phyloP scores from a whole-genome alignment of 352 stramenopile species.

The Achlya hypogyna region DNA sequence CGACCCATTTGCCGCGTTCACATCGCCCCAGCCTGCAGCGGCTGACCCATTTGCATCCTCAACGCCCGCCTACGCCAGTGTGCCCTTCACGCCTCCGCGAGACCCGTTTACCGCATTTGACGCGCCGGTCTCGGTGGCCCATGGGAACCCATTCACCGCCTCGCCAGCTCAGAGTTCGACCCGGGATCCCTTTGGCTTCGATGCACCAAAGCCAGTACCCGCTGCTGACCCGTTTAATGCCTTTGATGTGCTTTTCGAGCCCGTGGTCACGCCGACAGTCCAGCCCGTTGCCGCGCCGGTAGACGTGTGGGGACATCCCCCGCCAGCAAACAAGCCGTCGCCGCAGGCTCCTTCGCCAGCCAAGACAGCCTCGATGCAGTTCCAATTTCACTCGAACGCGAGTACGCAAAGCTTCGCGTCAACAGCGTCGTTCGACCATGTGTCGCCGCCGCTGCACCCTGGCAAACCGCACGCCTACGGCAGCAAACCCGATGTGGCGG shows the following conservation, averaged over 20 bases:
- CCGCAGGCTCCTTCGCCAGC: not conserved
- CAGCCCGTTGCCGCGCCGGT: not conserved
- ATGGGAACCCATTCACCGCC: too few species aligned
- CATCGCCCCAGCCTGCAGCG: not conserved
- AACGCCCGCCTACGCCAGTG: not conserved
- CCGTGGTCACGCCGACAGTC: not conserved
- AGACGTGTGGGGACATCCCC: constrained; percentile 8
- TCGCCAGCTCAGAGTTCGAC: too few species aligned
- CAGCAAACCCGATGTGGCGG: not conserved
- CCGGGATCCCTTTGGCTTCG: not conserved
- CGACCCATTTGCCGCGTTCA: not conserved
- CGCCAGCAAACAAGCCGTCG: not conserved
- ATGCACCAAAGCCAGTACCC: not conserved
- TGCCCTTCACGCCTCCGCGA: not conserved
- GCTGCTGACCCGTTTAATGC: constrained; percentile 8
- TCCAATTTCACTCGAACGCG: not conserved
- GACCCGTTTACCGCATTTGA: constrained; percentile 8
- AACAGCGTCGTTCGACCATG: not conserved
- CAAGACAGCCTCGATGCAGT: not conserved
- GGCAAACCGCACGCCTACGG: not conserved
- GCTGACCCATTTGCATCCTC: not conserved
- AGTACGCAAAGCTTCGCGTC: not conserved
- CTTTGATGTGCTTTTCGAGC: constrained; percentile 2
- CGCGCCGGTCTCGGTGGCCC: too few species aligned
- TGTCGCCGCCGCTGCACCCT: not conserved